phyloP scores from a whole-genome alignment of 2,329 filamentous ascomycete species.

The Pseudocercospora pini-densiflorae region DNA sequence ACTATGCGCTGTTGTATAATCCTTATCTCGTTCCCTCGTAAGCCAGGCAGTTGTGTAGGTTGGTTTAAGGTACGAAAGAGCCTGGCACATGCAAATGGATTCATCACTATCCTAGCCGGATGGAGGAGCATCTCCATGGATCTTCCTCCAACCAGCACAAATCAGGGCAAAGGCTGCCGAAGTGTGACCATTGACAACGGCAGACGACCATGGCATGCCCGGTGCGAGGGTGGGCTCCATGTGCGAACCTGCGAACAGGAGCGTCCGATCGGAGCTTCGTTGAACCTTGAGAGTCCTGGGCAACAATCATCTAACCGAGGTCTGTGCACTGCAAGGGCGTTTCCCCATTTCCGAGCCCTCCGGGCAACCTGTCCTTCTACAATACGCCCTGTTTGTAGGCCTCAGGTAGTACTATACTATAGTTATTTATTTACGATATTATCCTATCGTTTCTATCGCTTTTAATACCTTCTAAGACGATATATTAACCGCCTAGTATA shows the following conservation, averaged over 20 bases:
- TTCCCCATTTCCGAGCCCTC: no score
- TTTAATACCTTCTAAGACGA: no score
- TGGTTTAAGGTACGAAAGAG: slow-evolving; percentile 2
- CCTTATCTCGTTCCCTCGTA: not conserved
- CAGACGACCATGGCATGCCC: not conserved
- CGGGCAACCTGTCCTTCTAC: no score
- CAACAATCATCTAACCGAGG: not conserved
- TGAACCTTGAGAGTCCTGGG: not conserved
- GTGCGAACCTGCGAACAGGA: slow-evolving; percentile 8
- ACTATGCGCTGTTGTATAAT: not conserved
- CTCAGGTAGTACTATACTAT: no score
- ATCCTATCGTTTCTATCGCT: no score
- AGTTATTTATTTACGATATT: no score
- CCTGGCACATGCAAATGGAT: not conserved
- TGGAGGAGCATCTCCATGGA: slow-evolving; percentile 1
- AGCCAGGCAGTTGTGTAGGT: not conserved
- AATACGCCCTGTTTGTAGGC: no score
- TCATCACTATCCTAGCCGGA: slow-evolving; percentile 3
- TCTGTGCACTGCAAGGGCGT: no score
- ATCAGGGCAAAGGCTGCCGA: not conserved
- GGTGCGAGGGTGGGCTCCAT: not conserved
- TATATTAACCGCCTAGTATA: no score
- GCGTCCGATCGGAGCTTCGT: not conserved
- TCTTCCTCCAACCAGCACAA: not conserved
- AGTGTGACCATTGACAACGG: not conserved